These are phyloP conservation scores for Cnidoscolus chayamansa DNA, from an alignment of 441 rosid genomes.

Conservation along the genomic window DNA sequence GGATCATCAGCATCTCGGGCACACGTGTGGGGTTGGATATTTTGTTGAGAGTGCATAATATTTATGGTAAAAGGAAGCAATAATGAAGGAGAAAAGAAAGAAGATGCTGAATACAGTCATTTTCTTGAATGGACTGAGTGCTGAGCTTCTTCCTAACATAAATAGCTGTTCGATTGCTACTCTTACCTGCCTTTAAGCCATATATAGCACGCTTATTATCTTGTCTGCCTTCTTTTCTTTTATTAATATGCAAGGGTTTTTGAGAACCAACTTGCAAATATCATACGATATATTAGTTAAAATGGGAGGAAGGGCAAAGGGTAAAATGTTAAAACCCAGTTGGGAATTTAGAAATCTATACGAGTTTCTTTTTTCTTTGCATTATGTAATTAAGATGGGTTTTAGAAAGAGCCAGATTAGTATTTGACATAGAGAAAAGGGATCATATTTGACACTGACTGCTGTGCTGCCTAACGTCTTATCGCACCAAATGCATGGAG, in stretches of 20 bases:
- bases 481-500: conserved; percentile 29
- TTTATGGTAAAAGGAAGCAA: not conserved
- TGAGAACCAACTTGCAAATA: too few relatives aligned
- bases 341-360: too few relatives aligned
- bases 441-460: too few relatives aligned
- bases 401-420: too few relatives aligned
- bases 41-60: not conserved
- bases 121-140: conserved; percentile 31
- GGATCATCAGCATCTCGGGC: not conserved
- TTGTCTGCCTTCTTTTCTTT: not conserved
- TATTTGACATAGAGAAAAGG: too few relatives aligned
- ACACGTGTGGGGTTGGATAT: conserved; percentile 8
- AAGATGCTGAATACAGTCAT: conserved; percentile 19
- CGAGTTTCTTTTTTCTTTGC: too few relatives aligned
- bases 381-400: too few relatives aligned
- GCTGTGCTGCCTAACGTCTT: conserved; percentile 7
- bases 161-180: conserved; percentile 46
- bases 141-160: conserved; percentile 37
- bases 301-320: too few relatives aligned
- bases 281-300: too few relatives aligned
- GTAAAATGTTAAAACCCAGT: too few relatives aligned
- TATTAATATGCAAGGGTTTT: too few relatives aligned
- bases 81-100: conserved; percentile 2
- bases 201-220: conserved; percentile 9
- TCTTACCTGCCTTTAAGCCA: conserved; percentile 26